Evolutionary conservation across 2,329 filamentous ascomycete species (phyloP).

Genomic region (Hypoxylon rubiginosum): DNA sequence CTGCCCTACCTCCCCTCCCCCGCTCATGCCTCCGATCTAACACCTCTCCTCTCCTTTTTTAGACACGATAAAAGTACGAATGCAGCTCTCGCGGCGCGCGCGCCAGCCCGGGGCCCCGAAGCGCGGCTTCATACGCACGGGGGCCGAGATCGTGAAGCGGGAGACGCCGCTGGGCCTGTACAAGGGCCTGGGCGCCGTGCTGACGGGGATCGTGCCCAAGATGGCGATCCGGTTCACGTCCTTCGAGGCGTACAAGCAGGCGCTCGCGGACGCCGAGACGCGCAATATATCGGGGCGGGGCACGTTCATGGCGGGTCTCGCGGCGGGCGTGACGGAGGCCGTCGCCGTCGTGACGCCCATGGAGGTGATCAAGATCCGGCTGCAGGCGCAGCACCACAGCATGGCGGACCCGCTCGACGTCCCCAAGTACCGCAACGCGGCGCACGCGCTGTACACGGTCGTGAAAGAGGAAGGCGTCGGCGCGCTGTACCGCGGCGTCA

Average conservation of each 20-base stretch:
- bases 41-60: conserved; percentile 3
- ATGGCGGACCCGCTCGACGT: conserved; percentile 97
- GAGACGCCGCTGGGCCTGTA: conserved; percentile 95
- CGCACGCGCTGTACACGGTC: conserved; percentile 86
- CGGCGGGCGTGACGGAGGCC: conserved; percentile 97
- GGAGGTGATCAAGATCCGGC: conserved; percentile 98
- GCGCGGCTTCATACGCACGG: conserved; percentile 89
- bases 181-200: conserved; percentile 96
- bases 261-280: conserved; percentile 76
- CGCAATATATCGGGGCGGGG: conserved; percentile 77
- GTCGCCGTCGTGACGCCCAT: conserved; percentile 97
- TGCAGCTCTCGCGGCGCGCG: conserved; percentile 94
- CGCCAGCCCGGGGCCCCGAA: conserved; percentile 85
- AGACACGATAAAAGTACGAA: conserved; percentile 99
- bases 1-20: conserved; percentile 21
- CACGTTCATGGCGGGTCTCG: conserved; percentile 77
- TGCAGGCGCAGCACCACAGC: conserved; percentile 97
- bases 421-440: conserved; percentile 97
- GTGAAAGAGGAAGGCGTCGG: conserved; percentile 90
- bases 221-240: conserved; percentile 99
- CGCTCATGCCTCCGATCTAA: conserved; percentile 20
- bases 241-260: conserved; percentile 94
- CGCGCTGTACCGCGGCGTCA: conserved; percentile 92
- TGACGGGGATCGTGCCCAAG: conserved; percentile 97
- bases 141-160: conserved; percentile 85